Base-by-base conservation (phyloP, 2,329 filamentous ascomycete genomes). In the Pseudogymnoascus sp. region DNA sequence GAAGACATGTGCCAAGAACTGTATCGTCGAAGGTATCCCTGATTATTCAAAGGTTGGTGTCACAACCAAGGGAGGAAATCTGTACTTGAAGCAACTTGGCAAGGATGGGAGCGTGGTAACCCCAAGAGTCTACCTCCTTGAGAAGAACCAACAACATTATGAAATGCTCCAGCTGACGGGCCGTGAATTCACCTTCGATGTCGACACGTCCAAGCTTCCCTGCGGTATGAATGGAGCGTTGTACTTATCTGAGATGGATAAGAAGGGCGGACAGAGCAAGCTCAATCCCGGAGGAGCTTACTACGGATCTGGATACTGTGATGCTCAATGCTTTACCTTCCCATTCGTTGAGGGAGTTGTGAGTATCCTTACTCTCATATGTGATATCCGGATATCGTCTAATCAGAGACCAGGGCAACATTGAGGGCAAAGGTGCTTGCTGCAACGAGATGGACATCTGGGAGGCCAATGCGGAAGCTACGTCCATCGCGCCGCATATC, bases 361-460 rank as follows among this genome's bases (percentile, higher is more conserved):
- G 67, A 68, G 70, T 69, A 60, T 2, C 39, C 36, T 9, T 18
- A 18, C 9, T 14, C 30, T 12, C 12, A 15, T 25, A 15, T 25
- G n/a, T 59, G 30, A 35, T 25, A n/a, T n/a, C 9, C n/a, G 18
- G 12, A 58, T 25, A 58, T 25, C 36, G 14, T 4, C 57, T 58
- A 37, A 58, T 58, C 37, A 8, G 18, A 38, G 18, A 12, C 33
- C 6, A 58, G 57, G 57, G 73, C 25, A 80, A 80, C 67, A 67
- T 78, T 50, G 72, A 75, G 50, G 71, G 70, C 41, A 69, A 75
- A 20, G 77, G 79, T 28, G 69, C 76, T 2, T 82, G 80, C 75
- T 82, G 80, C 66, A 79, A 79, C 65, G 80, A 82, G 67, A 76
- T 82, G 69, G 80, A 82, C 62, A 80, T 82, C 64, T 82, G 79